phyloP scores from a whole-genome alignment of 2,329 filamentous ascomycete genomes.

The Byssothecium circinans region DNA sequence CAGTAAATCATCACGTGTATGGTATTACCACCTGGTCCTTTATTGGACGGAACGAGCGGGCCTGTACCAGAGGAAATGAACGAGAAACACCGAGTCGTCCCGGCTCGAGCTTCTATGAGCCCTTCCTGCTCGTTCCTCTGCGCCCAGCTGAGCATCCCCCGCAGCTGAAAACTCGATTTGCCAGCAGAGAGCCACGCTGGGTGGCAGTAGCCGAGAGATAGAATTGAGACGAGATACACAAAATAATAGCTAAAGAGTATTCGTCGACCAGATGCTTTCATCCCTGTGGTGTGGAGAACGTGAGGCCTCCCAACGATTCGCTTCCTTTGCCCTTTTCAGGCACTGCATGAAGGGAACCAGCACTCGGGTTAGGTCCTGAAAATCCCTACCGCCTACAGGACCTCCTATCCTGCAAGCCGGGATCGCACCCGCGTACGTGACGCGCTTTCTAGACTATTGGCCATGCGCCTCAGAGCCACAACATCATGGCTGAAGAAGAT shows the following conservation, averaged over 20 bases:
- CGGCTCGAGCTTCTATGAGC: constrained; percentile 1
- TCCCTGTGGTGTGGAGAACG: too few relatives aligned
- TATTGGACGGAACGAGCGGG: not conserved
- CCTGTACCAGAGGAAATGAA: not conserved
- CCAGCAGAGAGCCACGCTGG: not conserved
- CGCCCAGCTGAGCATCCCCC: constrained; percentile 19
- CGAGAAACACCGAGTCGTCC: constrained; percentile 4
- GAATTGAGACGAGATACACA: not conserved
- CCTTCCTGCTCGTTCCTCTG: constrained; percentile 7
- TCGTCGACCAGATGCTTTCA: too few relatives aligned
- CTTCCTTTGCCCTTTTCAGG: not conserved
- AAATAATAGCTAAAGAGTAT: too few relatives aligned
- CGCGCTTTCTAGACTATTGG: constrained; percentile 23
- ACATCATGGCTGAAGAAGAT: constrained; percentile 28
- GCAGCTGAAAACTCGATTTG: not conserved
- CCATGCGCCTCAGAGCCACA: constrained; percentile 25
- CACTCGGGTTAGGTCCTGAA: constrained; percentile 10
- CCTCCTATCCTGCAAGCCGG: constrained; percentile 3
- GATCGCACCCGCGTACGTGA: constrained; percentile 11
- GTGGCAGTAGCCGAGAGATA: not conserved
- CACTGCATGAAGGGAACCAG: constrained; percentile 2
- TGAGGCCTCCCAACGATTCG: not conserved
- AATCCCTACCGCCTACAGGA: constrained; percentile 13
- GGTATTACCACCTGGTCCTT: not conserved
- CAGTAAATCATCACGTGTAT: too few relatives aligned